A percentile compares a stretch with the other conserved stretches of the same genome.
Evolutionary conservation across 2,329 filamentous ascomycete genomes (phyloP).

Genomic region (Aspergillus floridensis): DNA sequence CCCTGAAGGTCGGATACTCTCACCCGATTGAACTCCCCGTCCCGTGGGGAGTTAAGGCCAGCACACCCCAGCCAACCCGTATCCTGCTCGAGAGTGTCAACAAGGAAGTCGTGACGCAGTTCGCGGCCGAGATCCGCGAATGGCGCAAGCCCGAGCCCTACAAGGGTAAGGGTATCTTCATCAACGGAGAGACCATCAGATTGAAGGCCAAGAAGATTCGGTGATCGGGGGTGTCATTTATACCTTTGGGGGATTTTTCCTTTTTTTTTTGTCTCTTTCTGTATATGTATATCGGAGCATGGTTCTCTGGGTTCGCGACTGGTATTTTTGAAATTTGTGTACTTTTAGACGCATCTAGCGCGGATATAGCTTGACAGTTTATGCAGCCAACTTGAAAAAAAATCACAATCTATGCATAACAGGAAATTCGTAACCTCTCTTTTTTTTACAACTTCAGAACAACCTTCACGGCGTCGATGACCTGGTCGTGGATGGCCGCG

Average conservation of each 20-base stretch:
- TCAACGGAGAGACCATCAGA: slow-evolving; percentile 96
- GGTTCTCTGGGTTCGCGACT: slow-evolving; percentile 24
- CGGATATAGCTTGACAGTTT: slow-evolving; percentile 7
- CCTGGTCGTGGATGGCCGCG: slow-evolving; percentile 68
- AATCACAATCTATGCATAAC: slow-evolving; percentile 5
- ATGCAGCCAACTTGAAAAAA: neutral
- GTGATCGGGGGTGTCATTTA: slow-evolving; percentile 49
- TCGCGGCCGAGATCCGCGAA: slow-evolving; percentile 80
- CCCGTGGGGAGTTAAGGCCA: slow-evolving; percentile 78
- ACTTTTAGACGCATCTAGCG: slow-evolving; percentile 34
- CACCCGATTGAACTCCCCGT: slow-evolving; percentile 90
- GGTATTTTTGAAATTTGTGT: slow-evolving; percentile 34
- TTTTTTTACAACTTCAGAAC: slow-evolving; percentile 58
- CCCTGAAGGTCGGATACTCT: slow-evolving; percentile 92
- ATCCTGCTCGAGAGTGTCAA: slow-evolving; percentile 86
- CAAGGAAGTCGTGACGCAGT: slow-evolving; percentile 82
- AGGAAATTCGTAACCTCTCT: slow-evolving; percentile 15
- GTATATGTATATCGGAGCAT: slow-evolving; percentile 29
- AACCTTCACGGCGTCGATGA: slow-evolving; percentile 77
- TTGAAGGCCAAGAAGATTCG: slow-evolving; percentile 98
- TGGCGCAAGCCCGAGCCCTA: slow-evolving; percentile 96
- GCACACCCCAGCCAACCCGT: slow-evolving; percentile 83
- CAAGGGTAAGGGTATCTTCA: slow-evolving; percentile 98
- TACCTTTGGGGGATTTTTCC: slow-evolving; percentile 26
- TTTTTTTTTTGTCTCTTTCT: slow-evolving; percentile 23